phyloP scores from a whole-genome alignment of 208 protist species.

The Trypanosoma congolense region DNA sequence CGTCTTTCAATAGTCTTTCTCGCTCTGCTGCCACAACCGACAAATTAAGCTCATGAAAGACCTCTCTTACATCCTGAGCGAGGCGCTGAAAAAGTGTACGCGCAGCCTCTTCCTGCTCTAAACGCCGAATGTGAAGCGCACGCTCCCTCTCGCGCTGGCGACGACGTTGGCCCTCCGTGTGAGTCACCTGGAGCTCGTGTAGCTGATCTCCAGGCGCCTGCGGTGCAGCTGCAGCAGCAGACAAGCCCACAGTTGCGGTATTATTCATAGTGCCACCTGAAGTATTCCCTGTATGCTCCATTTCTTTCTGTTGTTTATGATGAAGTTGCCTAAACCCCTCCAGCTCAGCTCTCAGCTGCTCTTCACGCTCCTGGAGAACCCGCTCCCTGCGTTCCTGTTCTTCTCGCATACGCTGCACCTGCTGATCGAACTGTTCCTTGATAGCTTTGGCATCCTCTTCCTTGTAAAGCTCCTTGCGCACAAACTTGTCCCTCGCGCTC shows the following conservation, averaged over 20 bases:
- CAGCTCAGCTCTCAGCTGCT: slow-evolving; percentile 30
- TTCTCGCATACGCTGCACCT: slow-evolving; percentile 31
- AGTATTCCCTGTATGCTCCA: slow-evolving; percentile 18
- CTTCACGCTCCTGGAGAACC: slow-evolving; percentile 13
- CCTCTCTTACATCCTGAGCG: slow-evolving; percentile 83
- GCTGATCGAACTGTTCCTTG: slow-evolving; percentile 33
- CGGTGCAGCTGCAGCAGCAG: background rate
- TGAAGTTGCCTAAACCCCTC: slow-evolving; percentile 36
- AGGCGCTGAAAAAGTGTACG: slow-evolving; percentile 79
- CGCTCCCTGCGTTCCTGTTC: slow-evolving; percentile 26
- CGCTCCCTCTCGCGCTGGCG: slow-evolving; percentile 70
- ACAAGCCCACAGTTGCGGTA: background rate
- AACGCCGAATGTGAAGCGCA: slow-evolving; percentile 46
- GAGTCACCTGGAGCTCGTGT: slow-evolving; percentile 3
- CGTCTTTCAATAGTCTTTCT: slow-evolving; percentile 88
- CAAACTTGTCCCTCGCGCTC: slow-evolving; percentile 24
- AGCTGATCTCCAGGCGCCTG: slow-evolving; percentile 5
- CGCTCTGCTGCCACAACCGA: slow-evolving; percentile 87
- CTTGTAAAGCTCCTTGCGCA: slow-evolving; percentile 26
- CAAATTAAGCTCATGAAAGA: slow-evolving; percentile 89
- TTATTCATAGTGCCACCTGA: slow-evolving; percentile 6
- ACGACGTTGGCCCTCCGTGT: slow-evolving; percentile 47
- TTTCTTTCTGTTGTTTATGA: slow-evolving; percentile 14
- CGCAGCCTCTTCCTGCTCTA: slow-evolving; percentile 79
- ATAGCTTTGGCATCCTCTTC: slow-evolving; percentile 29